Evolutionary conservation across 2,329 filamentous ascomycete species (phyloP), one percentile per base, ranked within the genome.

Genomic region (Curvularia lunata): DNA sequence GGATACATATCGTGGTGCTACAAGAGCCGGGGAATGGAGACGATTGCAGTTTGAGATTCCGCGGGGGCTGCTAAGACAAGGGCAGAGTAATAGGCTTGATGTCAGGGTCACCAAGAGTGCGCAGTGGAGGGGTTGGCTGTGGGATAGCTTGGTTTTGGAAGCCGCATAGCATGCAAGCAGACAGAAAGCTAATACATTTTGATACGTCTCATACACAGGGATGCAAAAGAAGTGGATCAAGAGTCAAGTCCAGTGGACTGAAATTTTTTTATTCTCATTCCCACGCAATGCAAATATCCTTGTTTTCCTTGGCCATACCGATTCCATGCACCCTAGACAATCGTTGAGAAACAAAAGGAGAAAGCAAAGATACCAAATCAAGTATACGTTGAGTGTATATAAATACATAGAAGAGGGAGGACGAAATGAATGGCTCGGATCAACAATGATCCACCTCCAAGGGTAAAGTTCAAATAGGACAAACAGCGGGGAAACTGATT

Each of bases 11-110:
- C 75, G 81, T n/a, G 79, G 77, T 9, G 80, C 75, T 19, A 83
- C 80, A 6, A 67, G 70, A 23, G 80, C 78, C 5, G 81, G 82
- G 1, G 81, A 83, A 69, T 83, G 80, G 80, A 72, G 78, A 52
- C 72, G 80, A 19, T 75, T 81, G 23, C 78, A 83, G 67, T 80
- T 78, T 51, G 56, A 60, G 0, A 65, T 81, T 12, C 56, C 54
- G 2, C 65, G 65, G 25, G 72, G 64, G 9, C 51, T 51, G 34
- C 56, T 81, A 54, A 72, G 63, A 52, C 48, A 61, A 8, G 78
- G 75, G 3, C 56, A 55, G 49, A 81, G 80, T 52, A 81, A 80
- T 53, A 72, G 59, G 48, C 41, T 80, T 34, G 75, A 76, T 27
- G 73, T 81, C 48, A 66, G 63, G 19, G 76, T 80, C 19, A 74